Evolutionary conservation across 2,329 filamentous ascomycete genomes (phyloP).

Genomic region (Aureobasidium sp.): DNA sequence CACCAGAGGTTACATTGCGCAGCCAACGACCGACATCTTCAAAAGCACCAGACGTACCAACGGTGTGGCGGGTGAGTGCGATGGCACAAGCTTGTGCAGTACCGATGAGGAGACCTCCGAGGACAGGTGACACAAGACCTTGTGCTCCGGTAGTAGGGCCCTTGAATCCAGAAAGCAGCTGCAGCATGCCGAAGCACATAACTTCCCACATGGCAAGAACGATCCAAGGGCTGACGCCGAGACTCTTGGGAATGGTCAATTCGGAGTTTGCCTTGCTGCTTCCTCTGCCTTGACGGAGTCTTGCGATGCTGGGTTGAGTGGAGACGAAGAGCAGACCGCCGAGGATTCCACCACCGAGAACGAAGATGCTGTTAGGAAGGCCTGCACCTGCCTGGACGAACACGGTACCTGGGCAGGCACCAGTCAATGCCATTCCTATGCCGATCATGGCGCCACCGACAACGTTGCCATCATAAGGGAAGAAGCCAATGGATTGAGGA

Average conservation of each 20-base stretch:
- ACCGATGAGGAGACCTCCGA: conserved; percentile 52
- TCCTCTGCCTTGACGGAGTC: neutral
- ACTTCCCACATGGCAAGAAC: conserved; percentile 38
- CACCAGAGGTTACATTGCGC: conserved; percentile 29
- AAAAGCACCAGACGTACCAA: conserved; percentile 54
- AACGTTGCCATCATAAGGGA: conserved; percentile 55
- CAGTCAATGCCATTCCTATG: conserved; percentile 56
- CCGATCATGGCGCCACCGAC: conserved; percentile 55
- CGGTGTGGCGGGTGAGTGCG: conserved; percentile 41
- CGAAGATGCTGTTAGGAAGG: conserved; percentile 31
- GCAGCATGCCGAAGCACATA: conserved; percentile 33
- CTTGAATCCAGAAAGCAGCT: conserved; percentile 25
- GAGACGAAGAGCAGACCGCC: conserved; percentile 40
- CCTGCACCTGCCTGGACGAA: conserved; percentile 51
- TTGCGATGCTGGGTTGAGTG: neutral
- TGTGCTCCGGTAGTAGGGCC: neutral
- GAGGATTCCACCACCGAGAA: conserved; percentile 45
- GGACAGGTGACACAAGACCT: conserved; percentile 35
- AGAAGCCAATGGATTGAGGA: conserved; percentile 45
- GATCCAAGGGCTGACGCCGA: conserved; percentile 25
- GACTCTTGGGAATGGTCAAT: neutral
- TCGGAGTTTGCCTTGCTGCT: neutral
- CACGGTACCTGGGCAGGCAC: conserved; percentile 57
- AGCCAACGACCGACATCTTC: conserved; percentile 52
- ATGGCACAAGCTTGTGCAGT: conserved; percentile 50